Percentiles rank a stretch among this genome's conserved stretches.
Conservation (phyloP, 2,329 filamentous ascomycete genomes). For the Monosporascus sp. region DNA sequence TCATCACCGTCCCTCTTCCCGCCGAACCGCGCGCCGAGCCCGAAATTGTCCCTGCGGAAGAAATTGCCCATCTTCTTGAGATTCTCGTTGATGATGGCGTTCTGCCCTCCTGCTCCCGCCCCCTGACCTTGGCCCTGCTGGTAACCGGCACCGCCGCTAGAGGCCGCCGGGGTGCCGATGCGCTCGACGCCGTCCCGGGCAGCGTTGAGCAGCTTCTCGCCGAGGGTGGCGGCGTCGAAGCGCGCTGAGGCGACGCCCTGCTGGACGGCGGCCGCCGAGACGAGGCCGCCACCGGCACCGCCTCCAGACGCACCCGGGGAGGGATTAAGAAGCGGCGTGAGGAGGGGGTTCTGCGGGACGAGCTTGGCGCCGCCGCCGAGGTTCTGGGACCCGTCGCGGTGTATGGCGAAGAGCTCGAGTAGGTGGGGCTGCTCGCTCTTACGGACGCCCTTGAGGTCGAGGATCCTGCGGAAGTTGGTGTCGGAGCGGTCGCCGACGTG, state of each 20-base stretch:
- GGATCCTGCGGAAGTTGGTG: conserved; percentile 90
- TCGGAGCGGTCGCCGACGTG: conserved; percentile 93
- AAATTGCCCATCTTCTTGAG: conserved; percentile 95
- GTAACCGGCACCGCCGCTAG: conserved; percentile 28
- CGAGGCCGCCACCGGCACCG: conserved; percentile 34
- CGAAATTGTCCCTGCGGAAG: conserved; percentile 81
- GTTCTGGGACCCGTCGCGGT: conserved; percentile 67
- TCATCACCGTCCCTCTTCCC: conserved; percentile 50
- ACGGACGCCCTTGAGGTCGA: conserved; percentile 89
- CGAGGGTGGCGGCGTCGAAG: conserved; percentile 78
- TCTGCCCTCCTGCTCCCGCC: conserved; percentile 32
- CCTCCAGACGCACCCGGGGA: conserved; percentile 10
- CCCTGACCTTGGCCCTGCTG: conserved; percentile 12
- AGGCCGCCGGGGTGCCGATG: conserved; percentile 54
- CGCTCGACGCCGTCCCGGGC: conserved; percentile 78
- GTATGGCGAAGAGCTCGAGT: conserved; percentile 75
- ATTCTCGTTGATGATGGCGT: conserved; percentile 75
- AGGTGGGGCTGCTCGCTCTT: conserved; percentile 78
- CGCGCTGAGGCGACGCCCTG: conserved; percentile 28
- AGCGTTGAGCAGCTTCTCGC: conserved; percentile 82
- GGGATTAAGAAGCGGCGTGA: conserved; percentile 58
- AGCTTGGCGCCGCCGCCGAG: conserved; percentile 54
- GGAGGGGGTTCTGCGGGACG: conserved; percentile 61
- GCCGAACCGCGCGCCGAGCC: conserved; percentile 68
- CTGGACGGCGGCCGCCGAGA: conserved; percentile 27